A percentile compares a stretch with the other conserved stretches of the same genome.
Conservation (phyloP, 1,139 yeast genomes). For the Trichomonascaceae sp. region DNA sequence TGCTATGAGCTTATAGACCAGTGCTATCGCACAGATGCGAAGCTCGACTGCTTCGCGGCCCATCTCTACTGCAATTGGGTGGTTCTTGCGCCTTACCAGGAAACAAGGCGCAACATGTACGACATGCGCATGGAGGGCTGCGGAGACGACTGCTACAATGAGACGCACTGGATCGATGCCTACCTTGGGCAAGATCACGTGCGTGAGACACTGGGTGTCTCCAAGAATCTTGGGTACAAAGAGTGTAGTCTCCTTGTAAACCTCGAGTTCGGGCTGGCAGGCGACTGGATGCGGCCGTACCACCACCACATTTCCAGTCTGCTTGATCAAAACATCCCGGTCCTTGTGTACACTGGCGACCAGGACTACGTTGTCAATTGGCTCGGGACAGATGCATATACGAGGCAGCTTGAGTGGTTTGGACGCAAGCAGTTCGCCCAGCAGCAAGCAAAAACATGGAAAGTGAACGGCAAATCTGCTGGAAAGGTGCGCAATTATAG, state of each 20-base stretch:
- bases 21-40: too few relatives aligned
- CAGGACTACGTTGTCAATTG: conserved; percentile 85
- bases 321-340: conserved; percentile 48
- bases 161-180: conserved; percentile 46
- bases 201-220: conserved; percentile 77
- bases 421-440: conserved; percentile 22
- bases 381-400: conserved; percentile 79
- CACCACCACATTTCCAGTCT: conserved; percentile 43
- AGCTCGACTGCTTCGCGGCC: too few relatives aligned
- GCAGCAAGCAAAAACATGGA: too few relatives aligned
- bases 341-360: conserved; percentile 76
- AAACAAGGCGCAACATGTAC: conserved; percentile 54
- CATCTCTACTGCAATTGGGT: too few relatives aligned
- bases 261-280: conserved; percentile 37
- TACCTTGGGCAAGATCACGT: conserved; percentile 58
- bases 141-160: conserved; percentile 62
- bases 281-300: conserved; percentile 50
- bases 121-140: conserved; percentile 50
- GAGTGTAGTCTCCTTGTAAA: conserved; percentile 45
- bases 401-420: conserved; percentile 53
- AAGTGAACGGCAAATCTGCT: too few relatives aligned
- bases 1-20: conserved; percentile 66
- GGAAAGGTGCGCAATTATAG: conserved; percentile 47
- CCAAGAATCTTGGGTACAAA: conserved; percentile 55
- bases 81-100: conserved; percentile 39